Evolutionary conservation across 2,329 filamentous ascomycete species (phyloP).

Genomic region (Ceratocystis smalleyi): DNA sequence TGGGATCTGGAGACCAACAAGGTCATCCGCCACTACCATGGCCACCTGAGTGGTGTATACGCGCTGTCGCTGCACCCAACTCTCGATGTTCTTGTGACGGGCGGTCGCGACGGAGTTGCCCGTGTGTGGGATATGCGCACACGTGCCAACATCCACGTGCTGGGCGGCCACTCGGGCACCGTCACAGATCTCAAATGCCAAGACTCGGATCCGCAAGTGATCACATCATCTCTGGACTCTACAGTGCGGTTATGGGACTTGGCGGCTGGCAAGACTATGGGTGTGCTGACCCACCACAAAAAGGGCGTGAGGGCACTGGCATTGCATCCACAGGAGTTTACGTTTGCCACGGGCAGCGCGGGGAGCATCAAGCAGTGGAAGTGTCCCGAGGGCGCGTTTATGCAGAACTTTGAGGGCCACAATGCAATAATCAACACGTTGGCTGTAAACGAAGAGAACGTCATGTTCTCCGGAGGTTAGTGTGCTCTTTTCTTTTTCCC

Average conservation of each 20-base stretch:
- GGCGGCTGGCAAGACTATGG: constrained; percentile 89
- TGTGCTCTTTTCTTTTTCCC: not conserved
- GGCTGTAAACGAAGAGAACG: constrained; percentile 84
- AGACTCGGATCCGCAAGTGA: constrained; percentile 90
- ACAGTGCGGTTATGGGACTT: constrained; percentile 91
- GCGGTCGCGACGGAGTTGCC: constrained; percentile 84
- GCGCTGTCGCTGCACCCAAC: constrained; percentile 86
- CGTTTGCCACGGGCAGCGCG: constrained; percentile 83
- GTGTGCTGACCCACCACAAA: constrained; percentile 93
- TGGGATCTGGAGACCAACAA: constrained; percentile 99
- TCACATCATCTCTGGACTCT: constrained; percentile 80
- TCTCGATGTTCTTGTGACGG: constrained; percentile 85
- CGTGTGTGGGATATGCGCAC: constrained; percentile 98
- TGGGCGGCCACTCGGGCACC: constrained; percentile 79
- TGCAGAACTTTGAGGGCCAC: constrained; percentile 97
- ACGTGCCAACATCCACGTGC: constrained; percentile 83
- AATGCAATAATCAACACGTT: constrained; percentile 94
- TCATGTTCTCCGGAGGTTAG: constrained; percentile 71
- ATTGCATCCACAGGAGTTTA: constrained; percentile 82
- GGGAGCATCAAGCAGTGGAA: constrained; percentile 99
- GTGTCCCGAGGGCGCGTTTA: constrained; percentile 91
- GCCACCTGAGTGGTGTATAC: constrained; percentile 91
- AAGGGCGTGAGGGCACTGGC: constrained; percentile 81
- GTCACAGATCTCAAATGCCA: constrained; percentile 83
- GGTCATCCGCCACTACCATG: constrained; percentile 94